Evolutionary conservation across 176 grass and related monocot genomes (phyloP).

Genomic region (Saccharum officinarum): DNA sequence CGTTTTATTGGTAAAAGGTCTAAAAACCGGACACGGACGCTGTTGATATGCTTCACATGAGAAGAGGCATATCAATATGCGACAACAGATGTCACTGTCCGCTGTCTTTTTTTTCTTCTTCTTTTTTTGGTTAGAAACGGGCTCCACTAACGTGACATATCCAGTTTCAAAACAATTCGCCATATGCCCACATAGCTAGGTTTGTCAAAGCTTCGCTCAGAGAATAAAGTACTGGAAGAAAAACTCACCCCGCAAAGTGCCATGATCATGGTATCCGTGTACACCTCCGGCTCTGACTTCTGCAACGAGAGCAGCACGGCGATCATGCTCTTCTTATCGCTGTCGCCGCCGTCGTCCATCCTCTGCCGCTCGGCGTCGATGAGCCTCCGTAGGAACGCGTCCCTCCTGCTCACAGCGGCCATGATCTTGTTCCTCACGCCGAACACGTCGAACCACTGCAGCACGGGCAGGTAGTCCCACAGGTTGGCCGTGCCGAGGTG

Average conservation of each 20-base stretch:
- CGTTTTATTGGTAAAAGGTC: too few species aligned
- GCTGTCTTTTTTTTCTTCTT: too few species aligned
- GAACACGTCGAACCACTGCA: background rate
- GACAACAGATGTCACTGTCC: too few species aligned
- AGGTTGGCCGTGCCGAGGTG: background rate
- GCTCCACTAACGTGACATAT: too few species aligned
- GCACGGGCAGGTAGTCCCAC: background rate
- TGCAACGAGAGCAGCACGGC: background rate
- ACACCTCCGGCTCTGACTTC: background rate
- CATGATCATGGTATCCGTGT: background rate
- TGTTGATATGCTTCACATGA: too few species aligned
- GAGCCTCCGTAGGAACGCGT: background rate
- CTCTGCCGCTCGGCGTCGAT: background rate
- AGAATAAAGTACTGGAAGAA: too few species aligned
- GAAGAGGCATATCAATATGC: too few species aligned
- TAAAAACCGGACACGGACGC: too few species aligned
- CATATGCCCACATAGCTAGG: too few species aligned
- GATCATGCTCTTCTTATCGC: background rate
- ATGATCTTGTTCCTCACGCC: background rate
- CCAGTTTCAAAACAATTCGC: too few species aligned
- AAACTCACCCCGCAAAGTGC: background rate
- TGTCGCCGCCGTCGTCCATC: background rate
- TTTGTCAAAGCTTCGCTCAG: too few species aligned
- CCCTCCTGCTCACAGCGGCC: background rate
- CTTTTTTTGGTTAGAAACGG: too few species aligned